Evolutionary conservation across 2,329 filamentous ascomycete species (phyloP), one percentile per base, ranked within the genome.

Genomic region (Ophiostoma sp.): DNA sequence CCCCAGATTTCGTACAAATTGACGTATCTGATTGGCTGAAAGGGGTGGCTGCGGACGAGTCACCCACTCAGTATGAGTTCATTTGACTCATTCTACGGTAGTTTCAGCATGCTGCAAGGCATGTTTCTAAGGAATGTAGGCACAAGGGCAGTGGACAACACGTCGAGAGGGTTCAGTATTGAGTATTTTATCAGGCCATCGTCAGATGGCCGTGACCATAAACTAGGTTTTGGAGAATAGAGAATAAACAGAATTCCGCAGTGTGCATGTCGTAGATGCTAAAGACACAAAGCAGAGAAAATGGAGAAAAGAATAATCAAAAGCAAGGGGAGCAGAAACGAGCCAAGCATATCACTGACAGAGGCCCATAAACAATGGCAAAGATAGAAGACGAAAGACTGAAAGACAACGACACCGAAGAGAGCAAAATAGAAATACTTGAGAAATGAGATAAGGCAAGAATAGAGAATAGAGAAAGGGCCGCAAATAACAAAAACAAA

Each of bases 1-100:
- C 52, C 11, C 22, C 55, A 52, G 25, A 28, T 15, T n/a, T 28
- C 50, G 5, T 15, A 3, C 50, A 48, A 28, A 28, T 68, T 28
- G 39, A 25, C 63, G 25, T 28, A 25, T 36, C 19, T 45, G n/a
- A 57, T 42, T 70, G 48, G 64, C 45, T 15, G 25, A 8, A 50
- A 50, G n/a, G 1, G 7, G 11, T 15, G 31, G 39, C 63, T 68
- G 63, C 17, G 42, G 19, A 69, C 22, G 45, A 36, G 45, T 36
- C 25, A 39, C 68, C 52, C 15, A 55, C 68, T 57, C 68, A 59
- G 19, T 25, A 42, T 70, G 68, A 70, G n/a, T 57, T 57, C 52
- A 42, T 52, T 70, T 70, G 50, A 70, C n/a, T 70, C 68, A 70
- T 70, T 48, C 42, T 42, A 39, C 50, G 68, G 48, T 4, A 39